These are phyloP conservation scores for Zopfia rhizophila DNA, from an alignment of 2,329 filamentous ascomycete species.

Conservation along the genomic window DNA sequence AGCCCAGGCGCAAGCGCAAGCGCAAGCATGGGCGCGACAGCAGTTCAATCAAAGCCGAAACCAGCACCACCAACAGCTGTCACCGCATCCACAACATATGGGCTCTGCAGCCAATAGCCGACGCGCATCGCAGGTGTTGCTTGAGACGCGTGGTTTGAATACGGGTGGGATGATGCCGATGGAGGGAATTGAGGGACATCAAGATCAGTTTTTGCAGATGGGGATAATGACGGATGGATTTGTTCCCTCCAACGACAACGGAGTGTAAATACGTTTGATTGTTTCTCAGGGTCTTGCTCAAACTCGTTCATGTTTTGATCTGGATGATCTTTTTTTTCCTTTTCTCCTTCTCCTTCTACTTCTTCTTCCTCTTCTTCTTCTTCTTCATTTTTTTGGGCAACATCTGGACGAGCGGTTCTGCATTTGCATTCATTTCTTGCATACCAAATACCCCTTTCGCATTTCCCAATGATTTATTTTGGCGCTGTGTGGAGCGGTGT, in stretches of 20 bases:
- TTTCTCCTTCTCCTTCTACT: not conserved
- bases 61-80: conserved; percentile 40
- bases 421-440: no score
- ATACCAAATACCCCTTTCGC: conserved; percentile 5
- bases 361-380: not conserved
- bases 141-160: conserved; percentile 42
- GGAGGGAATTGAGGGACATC: conserved; percentile 45
- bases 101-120: conserved; percentile 44
- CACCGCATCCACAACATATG: conserved; percentile 38
- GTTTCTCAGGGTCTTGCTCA: not conserved
- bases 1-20: conserved; percentile 36
- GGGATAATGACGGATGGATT: conserved; percentile 44
- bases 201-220: conserved; percentile 45
- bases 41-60: conserved; percentile 50
- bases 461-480: conserved; percentile 8
- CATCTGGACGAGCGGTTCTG: no score
- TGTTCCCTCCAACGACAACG: conserved; percentile 37
- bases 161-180: conserved; percentile 39
- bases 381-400: conserved; percentile 18
- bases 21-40: conserved; percentile 40
- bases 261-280: conserved; percentile 13
- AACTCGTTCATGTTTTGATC: not conserved
- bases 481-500: conserved; percentile 27
- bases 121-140: conserved; percentile 40
- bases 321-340: conserved; percentile 4